phyloP scores from a whole-genome alignment of 2,329 filamentous ascomycete species.

The Plectosphaerella sp. region DNA sequence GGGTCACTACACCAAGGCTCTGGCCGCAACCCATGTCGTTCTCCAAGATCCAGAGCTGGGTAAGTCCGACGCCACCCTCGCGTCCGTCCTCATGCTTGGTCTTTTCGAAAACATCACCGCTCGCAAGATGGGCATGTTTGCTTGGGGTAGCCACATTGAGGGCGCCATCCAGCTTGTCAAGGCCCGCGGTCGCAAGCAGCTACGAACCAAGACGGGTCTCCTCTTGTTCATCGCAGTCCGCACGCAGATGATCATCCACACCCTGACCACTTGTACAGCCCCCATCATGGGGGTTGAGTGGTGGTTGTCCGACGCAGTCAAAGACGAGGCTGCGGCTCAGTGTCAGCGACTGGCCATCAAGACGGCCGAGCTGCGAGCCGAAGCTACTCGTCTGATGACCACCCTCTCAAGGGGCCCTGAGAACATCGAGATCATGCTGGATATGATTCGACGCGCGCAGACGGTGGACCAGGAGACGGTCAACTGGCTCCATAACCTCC shows the following conservation, averaged over 20 bases:
- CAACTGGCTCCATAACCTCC: slow-evolving; percentile 46
- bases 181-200: slow-evolving; percentile 50
- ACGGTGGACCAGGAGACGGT: slow-evolving; percentile 46
- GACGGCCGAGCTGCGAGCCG: slow-evolving; percentile 50
- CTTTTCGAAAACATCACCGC: slow-evolving; percentile 48
- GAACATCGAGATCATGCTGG: slow-evolving; percentile 44
- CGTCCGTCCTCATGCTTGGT: slow-evolving; percentile 54
- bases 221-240: slow-evolving; percentile 56
- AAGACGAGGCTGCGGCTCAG: slow-evolving; percentile 41
- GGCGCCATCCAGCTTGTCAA: slow-evolving; percentile 59
- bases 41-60: slow-evolving; percentile 44
- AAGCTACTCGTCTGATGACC: slow-evolving; percentile 46
- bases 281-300: slow-evolving; percentile 52
- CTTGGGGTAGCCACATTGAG: slow-evolving; percentile 61
- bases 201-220: slow-evolving; percentile 47
- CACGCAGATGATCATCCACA: slow-evolving; percentile 58
- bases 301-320: slow-evolving; percentile 52
- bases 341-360: slow-evolving; percentile 50
- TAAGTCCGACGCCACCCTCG: slow-evolving; percentile 53
- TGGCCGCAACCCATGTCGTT: slow-evolving; percentile 47
- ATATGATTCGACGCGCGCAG: slow-evolving; percentile 47
- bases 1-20: slow-evolving; percentile 50
- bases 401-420: slow-evolving; percentile 40
- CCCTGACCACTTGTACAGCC: slow-evolving; percentile 46
- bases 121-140: slow-evolving; percentile 20